Base-by-base conservation (phyloP, 2,329 filamentous ascomycete species). In the Pyricularia grisea region DNA sequence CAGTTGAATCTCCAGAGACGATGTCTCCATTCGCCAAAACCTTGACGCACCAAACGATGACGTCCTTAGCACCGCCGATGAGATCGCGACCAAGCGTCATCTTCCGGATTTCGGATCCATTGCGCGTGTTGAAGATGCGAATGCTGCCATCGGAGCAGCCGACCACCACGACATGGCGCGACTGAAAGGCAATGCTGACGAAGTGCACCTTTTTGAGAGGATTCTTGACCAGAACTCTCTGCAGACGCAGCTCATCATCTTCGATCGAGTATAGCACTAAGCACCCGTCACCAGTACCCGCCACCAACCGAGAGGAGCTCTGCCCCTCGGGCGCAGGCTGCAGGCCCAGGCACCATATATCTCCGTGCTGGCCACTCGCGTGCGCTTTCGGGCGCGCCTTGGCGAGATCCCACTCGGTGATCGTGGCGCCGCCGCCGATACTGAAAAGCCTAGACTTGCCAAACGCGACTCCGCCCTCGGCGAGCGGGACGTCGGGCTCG, bases 141-240 rank as follows among this genome's bases (percentile, higher is more conserved):
- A 99, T 95, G n/a, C 89, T 92, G 79, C 93, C 94, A 80, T 99
- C 94, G n/a, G 93, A 94, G 78, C 95, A 98, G 27, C 95, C 95
- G 50, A 94, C 93, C 61, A 97, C 88, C 70, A 94, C 89, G 42
- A 89, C 88, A 75, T 94, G 87, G 69, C 91, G 88, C 73, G 92
- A 90, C 79, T 97, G 93, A 80, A 96, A 99, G 28, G 91, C 88
- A 72, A 99, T 89, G 80, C 93, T 97, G 74, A 98, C 88, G 76
- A 97, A 94, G 75, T 94, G 90, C 42, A 92, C 89, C 79, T 91
- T 94, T 81, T 94, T 96, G 2, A 92, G 90, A 12, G 66, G 55
- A 11, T 36, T 60, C 72, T 92, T 85, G 60, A 90, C 85, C 70
- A 98, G 81, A 60, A 93, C 86, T 73, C 88, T 87, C 75, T 94